Evolutionary conservation across 257 asterid species (phyloP), one percentile per base, ranked within the genome.

Genomic region (Solanum chmielewskii): DNA sequence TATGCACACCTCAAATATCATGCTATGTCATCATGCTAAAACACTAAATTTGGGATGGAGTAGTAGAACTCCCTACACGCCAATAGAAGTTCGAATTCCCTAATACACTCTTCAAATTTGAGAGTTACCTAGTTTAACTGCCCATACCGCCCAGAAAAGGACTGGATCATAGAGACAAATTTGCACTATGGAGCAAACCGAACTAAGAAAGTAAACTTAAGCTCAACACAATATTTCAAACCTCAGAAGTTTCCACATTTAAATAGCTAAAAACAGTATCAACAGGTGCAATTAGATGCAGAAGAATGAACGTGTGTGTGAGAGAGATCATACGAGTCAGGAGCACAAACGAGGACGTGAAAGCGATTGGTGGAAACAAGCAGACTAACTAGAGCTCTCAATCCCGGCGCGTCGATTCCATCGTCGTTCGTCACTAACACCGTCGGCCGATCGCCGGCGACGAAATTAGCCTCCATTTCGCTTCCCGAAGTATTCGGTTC

Each of bases 341-440:
- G 98, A 20, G 99, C 99, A 91, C 98, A 94, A 82, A 97, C 98
- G 88, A 94, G 88, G 91, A 95, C 94, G 66, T 88, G 69, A 88
- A 94, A 95, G 76, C 95, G 99, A 88, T 92, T 88, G 77, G 98
- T 78, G 83, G 96, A 86, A 89, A 94, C 93, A 73, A 97, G 98
- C 49, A 92, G 94, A 41, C 89, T 86, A 82, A 95, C 96, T 5
- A 97, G 95, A 90, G 98, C 94, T 78, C 92, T 92, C 70, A 97
- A 87, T 11, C 98, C 98, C 2, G 98, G 92, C 18, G 99, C 98
- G 70, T 92, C 96, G 21, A 97, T 93, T 44, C 99, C 99, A 88
- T 95, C 98, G 92, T 95, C 99, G 92, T 97, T 97, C 33, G 99
- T 97, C 59, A 95, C 94, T 96, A 95, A 86, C 90, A 97, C 93